Evolutionary conservation across 1,284 basidiomycete genomes (phyloP).

Genomic region (Chalciporus sp.): DNA sequence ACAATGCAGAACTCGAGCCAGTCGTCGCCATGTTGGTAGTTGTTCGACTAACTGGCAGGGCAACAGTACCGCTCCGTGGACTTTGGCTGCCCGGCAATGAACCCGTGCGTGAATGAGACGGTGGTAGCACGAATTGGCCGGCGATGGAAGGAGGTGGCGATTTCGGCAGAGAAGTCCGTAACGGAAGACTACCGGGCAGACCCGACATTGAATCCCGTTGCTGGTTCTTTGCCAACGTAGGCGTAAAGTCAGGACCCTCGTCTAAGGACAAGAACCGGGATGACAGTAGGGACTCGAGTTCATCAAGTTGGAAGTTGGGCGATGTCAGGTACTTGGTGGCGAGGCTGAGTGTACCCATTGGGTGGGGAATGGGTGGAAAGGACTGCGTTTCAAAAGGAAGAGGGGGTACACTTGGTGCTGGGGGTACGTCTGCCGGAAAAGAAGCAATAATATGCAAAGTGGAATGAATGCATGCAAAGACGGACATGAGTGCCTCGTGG

Average conservation of each 20-base stretch:
- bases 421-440: conserved; percentile 39
- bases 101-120: conserved; percentile 38
- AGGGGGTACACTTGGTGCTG: conserved; percentile 42
- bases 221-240: conserved; percentile 58
- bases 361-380: conserved; percentile 68
- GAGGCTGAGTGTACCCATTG: conserved; percentile 63
- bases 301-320: conserved; percentile 72
- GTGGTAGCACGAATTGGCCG: conserved; percentile 58
- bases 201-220: conserved; percentile 52
- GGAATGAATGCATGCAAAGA: conserved; percentile 13
- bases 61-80: conserved; percentile 37
- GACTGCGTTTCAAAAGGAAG: conserved; percentile 54
- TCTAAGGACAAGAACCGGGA: conserved; percentile 68
- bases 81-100: conserved; percentile 37
- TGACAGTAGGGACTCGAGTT: conserved; percentile 71
- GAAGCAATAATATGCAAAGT: conserved; percentile 8
- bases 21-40: conserved; percentile 33
- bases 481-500: conserved; percentile 36
- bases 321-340: conserved; percentile 62
- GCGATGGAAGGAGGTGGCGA: conserved; percentile 50
- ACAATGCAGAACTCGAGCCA: conserved; percentile 39
- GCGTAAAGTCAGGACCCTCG: conserved; percentile 60
- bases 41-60: conserved; percentile 39
- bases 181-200: conserved; percentile 47
- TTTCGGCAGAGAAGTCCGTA: conserved; percentile 44